A percentile compares a stretch with the other conserved stretches of the same genome.
These are phyloP conservation scores for Sindora glabra DNA, from an alignment of 306 rosid genomes.

Conservation along the genomic window DNA sequence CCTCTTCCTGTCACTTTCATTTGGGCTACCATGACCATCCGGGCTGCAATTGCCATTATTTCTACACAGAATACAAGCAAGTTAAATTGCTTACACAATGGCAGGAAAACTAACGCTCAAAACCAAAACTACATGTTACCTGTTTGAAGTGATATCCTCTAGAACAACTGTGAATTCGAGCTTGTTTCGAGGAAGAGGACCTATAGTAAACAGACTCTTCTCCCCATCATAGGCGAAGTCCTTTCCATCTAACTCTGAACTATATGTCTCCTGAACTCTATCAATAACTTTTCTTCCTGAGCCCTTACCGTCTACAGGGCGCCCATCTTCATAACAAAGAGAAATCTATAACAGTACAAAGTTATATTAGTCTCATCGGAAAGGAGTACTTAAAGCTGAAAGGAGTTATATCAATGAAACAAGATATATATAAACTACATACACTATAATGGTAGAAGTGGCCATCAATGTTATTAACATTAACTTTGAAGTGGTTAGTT, in stretches of 20 bases:
- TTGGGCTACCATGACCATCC: constrained; percentile 45
- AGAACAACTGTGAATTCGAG: constrained; percentile 77
- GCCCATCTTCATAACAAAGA: constrained; percentile 74
- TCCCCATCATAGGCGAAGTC: constrained; percentile 91
- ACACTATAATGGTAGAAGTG: constrained; percentile 84
- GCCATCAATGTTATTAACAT: constrained; percentile 40
- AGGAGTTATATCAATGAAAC: background rate
- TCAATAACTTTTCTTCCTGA: constrained; percentile 68
- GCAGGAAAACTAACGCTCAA: background rate
- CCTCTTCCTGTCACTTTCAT: constrained; percentile 70
- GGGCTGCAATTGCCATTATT: constrained; percentile 58
- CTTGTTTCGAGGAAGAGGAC: constrained; percentile 74
- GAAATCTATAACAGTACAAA: constrained; percentile 45
- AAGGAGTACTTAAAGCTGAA: background rate
- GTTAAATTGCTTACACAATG: background rate
- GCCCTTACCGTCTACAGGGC: constrained; percentile 83
- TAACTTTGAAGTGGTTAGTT: constrained; percentile 76
- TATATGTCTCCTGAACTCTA: constrained; percentile 69
- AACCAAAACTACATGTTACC: constrained; percentile 26
- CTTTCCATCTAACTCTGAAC: constrained; percentile 62
- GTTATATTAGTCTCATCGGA: background rate
- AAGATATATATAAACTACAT: constrained; percentile 14
- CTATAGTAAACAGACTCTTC: constrained; percentile 78
- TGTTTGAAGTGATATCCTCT: constrained; percentile 55
- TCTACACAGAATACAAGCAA: constrained; percentile 18